Evolutionary conservation across 2,329 filamentous ascomycete genomes (phyloP).

Genomic region (Fusarium buxicola): DNA sequence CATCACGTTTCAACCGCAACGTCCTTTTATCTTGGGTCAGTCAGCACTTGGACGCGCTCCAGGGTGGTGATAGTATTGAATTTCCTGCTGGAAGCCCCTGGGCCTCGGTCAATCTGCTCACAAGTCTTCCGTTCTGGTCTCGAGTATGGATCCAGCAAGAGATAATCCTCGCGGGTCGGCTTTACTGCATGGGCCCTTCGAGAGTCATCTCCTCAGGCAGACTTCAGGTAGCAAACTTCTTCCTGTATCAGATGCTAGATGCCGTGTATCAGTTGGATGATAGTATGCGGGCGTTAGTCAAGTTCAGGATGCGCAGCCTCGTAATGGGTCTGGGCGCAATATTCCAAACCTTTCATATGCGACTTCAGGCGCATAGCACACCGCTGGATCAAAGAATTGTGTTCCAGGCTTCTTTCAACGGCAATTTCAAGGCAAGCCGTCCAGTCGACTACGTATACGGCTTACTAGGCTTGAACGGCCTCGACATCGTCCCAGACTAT

Average conservation of each 20-base stretch:
- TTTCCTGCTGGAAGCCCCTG: background rate
- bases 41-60: background rate
- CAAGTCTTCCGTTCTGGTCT: background rate
- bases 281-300: background rate
- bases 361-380: background rate
- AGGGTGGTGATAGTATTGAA: background rate
- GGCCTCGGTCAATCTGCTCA: background rate
- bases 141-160: constrained; percentile 4
- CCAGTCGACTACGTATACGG: background rate
- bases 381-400: background rate
- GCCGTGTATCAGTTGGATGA: background rate
- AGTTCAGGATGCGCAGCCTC: background rate
- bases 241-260: background rate
- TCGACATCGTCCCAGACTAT: background rate
- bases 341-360: background rate
- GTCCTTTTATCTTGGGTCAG: background rate
- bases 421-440: background rate
- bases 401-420: background rate
- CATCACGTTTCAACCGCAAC: background rate
- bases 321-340: background rate
- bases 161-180: background rate
- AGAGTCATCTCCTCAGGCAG: background rate
- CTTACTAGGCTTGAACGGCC: background rate
- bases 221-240: background rate
- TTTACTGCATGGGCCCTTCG: background rate